phyloP scores from a whole-genome alignment of 2,329 filamentous ascomycete genomes.

The Xylariales sp. region DNA sequence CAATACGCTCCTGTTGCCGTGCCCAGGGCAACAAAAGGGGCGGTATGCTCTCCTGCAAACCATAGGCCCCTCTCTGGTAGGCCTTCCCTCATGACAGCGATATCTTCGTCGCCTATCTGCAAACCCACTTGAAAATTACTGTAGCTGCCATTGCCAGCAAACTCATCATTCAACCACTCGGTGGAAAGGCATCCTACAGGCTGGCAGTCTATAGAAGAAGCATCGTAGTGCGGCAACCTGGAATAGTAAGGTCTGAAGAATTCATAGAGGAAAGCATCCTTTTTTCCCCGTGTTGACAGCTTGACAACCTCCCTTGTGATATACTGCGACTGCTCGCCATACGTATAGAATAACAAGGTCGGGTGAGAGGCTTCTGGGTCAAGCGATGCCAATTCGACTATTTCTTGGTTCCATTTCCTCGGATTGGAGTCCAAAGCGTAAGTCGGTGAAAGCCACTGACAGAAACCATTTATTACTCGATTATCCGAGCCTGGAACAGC shows the following conservation, averaged over 20 bases:
- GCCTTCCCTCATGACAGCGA: slow-evolving; percentile 60
- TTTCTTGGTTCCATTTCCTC: slow-evolving; percentile 67
- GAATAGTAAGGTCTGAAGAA: slow-evolving; percentile 80
- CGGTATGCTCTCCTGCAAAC: slow-evolving; percentile 88
- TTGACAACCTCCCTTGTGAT: slow-evolving; percentile 42
- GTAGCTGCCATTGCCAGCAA: slow-evolving; percentile 80
- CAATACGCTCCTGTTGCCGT: slow-evolving; percentile 90
- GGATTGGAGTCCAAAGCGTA: slow-evolving; percentile 63
- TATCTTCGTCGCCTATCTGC: slow-evolving; percentile 64
- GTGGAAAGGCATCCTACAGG: slow-evolving; percentile 66
- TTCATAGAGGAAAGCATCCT: slow-evolving; percentile 49
- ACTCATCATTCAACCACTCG: slow-evolving; percentile 71
- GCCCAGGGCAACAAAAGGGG: slow-evolving; percentile 82
- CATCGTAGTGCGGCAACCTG: slow-evolving; percentile 63
- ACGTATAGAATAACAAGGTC: slow-evolving; percentile 80
- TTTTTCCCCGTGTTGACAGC: slow-evolving; percentile 38
- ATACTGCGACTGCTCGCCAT: slow-evolving; percentile 56
- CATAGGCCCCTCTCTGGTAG: slow-evolving; percentile 67
- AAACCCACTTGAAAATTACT: slow-evolving; percentile 79
- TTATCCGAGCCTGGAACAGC: slow-evolving; percentile 32
- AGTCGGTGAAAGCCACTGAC: slow-evolving; percentile 67
- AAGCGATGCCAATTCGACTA: slow-evolving; percentile 71
- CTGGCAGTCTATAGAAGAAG: slow-evolving; percentile 48
- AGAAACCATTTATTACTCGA: slow-evolving; percentile 58
- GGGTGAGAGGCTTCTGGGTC: slow-evolving; percentile 59